These are phyloP conservation scores for Fusarium nodosum DNA, from an alignment of 2,329 filamentous ascomycete genomes.

Conservation along the genomic window DNA sequence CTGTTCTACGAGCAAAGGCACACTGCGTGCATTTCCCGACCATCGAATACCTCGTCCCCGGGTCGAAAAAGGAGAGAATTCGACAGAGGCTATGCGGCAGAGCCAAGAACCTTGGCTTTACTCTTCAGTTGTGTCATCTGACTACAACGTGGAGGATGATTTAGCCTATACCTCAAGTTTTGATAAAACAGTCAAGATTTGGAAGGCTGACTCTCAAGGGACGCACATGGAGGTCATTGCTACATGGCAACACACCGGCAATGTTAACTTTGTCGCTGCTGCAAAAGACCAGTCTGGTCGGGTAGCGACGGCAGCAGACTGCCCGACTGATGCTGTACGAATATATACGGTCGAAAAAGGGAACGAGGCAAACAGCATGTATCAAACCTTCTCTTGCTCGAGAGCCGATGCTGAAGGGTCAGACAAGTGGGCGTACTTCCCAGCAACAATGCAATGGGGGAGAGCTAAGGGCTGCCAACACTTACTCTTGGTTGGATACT, in stretches of 20 bases:
- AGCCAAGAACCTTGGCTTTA: conserved; percentile 75
- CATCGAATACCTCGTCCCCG: conserved; percentile 69
- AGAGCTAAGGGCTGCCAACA: conserved; percentile 59
- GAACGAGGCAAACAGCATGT: conserved; percentile 56
- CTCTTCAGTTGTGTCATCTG: conserved; percentile 72
- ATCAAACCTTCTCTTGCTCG: conserved; percentile 59
- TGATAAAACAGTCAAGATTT: conserved; percentile 72
- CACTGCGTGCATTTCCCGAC: conserved; percentile 66
- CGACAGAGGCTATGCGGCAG: conserved; percentile 67
- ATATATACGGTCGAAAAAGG: conserved; percentile 64
- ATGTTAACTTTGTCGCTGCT: conserved; percentile 73
- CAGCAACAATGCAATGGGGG: conserved; percentile 75
- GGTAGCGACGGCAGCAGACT: conserved; percentile 72
- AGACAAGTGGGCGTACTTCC: conserved; percentile 72
- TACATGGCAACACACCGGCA: conserved; percentile 69
- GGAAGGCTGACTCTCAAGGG: conserved; percentile 60
- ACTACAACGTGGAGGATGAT: conserved; percentile 62
- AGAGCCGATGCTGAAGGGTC: conserved; percentile 53
- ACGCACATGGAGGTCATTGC: conserved; percentile 58
- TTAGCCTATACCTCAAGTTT: conserved; percentile 72
- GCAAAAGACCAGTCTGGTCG: conserved; percentile 63
- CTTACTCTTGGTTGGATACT: conserved; percentile 72
- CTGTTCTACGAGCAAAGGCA: conserved; percentile 62
- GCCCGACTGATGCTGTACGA: conserved; percentile 66
- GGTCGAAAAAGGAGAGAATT: conserved; percentile 67